These are phyloP conservation scores for Metahyphopichia silvanorum DNA, from an alignment of 805 yeast genomes.

Conservation along the genomic window DNA sequence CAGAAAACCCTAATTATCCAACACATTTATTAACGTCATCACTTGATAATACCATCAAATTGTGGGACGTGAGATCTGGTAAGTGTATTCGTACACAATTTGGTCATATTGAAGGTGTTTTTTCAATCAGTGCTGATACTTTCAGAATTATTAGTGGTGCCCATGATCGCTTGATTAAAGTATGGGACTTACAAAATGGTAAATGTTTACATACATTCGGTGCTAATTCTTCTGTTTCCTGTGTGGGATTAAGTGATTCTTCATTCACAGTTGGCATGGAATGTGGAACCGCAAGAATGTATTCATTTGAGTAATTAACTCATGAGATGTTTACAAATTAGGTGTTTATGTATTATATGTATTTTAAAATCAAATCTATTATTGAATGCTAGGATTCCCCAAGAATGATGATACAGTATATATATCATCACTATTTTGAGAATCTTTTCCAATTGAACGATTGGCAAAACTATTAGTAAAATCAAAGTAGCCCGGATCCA, in stretches of 20 bases:
- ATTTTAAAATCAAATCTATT: not conserved
- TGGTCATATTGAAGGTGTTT: constrained; percentile 97
- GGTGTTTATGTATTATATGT: no score
- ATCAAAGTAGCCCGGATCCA: not conserved
- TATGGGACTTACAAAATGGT: constrained; percentile 96
- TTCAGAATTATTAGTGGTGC: constrained; percentile 94
- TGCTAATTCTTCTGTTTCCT: constrained; percentile 56
- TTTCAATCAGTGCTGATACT: constrained; percentile 95
- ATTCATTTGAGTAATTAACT: constrained; percentile 67
- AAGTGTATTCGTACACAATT: constrained; percentile 90
- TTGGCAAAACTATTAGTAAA: not conserved
- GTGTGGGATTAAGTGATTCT: constrained; percentile 87
- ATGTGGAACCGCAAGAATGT: constrained; percentile 81
- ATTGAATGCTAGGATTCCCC: constrained; percentile 9
- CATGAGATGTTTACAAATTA: no score
- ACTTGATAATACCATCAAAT: constrained; percentile 85
- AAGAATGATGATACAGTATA: constrained; percentile 17
- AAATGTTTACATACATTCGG: constrained; percentile 91
- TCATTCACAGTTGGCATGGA: constrained; percentile 89
- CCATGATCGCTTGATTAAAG: constrained; percentile 83
- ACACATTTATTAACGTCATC: constrained; percentile 85
- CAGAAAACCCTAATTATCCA: constrained; percentile 48
- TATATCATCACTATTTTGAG: constrained; percentile 2
- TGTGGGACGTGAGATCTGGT: constrained; percentile 88
- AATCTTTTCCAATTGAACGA: not conserved